phyloP scores from a whole-genome alignment of 768 basidiomycete genomes.

The Symmetrospora coprosmae region DNA sequence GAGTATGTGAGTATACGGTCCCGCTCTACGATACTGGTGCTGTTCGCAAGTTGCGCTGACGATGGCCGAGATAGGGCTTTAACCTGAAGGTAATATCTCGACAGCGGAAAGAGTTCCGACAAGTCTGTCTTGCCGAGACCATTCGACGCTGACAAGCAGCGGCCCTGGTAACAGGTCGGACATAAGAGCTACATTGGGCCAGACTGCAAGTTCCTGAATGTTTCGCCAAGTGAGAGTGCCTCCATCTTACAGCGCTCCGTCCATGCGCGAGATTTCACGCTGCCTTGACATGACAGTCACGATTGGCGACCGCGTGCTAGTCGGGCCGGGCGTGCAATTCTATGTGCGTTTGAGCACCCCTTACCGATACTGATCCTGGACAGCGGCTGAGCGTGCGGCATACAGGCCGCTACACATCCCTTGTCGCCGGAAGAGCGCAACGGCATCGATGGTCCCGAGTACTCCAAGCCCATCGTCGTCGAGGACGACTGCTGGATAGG shows the following conservation, averaged over 20 bases:
- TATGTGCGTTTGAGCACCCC: slow-evolving; percentile 30
- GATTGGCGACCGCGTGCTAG: slow-evolving; percentile 35
- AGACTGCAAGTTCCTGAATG: not conserved
- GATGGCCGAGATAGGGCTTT: not conserved
- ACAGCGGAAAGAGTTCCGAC: no score
- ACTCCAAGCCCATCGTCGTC: slow-evolving; percentile 34
- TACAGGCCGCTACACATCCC: slow-evolving; percentile 24
- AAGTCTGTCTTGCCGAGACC: no score
- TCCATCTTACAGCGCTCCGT: not conserved
- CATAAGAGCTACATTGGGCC: not conserved
- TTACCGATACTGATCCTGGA: not conserved
- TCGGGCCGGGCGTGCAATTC: slow-evolving; percentile 35
- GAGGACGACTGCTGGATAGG: slow-evolving; percentile 39
- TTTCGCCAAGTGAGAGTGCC: not conserved
- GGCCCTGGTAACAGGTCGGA: no score
- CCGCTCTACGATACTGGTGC: not conserved
- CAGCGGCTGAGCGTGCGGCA: not conserved
- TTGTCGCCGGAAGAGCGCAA: slow-evolving; percentile 30
- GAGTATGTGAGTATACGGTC: not conserved
- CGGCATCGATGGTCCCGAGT: slow-evolving; percentile 35
- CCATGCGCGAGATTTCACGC: not conserved
- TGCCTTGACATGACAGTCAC: not conserved
- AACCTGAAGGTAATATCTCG: not conserved
- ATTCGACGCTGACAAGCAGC: no score
- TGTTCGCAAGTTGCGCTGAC: not conserved